Percentiles rank a stretch among this genome's conserved stretches.
Conservation (phyloP, 345 rosid genomes). For the Aethionema arabicum region DNA sequence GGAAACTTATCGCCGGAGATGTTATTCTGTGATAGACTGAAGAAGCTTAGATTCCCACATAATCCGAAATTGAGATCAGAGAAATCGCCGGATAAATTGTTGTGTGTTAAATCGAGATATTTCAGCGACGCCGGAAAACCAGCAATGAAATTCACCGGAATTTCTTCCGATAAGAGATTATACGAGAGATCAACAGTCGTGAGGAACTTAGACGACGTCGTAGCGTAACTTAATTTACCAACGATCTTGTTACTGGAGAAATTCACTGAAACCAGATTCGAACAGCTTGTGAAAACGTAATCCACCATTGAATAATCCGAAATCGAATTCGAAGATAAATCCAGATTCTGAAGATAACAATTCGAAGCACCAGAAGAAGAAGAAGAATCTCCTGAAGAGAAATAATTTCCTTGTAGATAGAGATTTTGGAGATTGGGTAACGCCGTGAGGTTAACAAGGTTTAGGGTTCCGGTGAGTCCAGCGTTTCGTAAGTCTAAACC, state of each 20-base stretch:
- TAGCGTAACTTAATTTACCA: constrained; percentile 46
- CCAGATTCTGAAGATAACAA: constrained; percentile 58
- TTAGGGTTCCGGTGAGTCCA: constrained; percentile 52
- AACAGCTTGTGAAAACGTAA: constrained; percentile 52
- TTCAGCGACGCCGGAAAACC: constrained; percentile 49
- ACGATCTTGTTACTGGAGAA: constrained; percentile 61
- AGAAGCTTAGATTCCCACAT: constrained; percentile 56
- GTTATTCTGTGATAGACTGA: constrained; percentile 58
- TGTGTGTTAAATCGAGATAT: constrained; percentile 64
- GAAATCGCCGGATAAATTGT: constrained; percentile 69
- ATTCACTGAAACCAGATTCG: constrained; percentile 61
- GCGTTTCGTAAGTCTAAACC: constrained; percentile 53
- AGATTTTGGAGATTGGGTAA: constrained; percentile 54
- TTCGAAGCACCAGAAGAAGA: constrained; percentile 18
- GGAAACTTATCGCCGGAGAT: constrained; percentile 65
- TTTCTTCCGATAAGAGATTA: constrained; percentile 60
- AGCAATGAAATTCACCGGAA: constrained; percentile 47
- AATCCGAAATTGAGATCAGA: constrained; percentile 55
- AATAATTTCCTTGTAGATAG: constrained; percentile 50
- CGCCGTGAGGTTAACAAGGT: constrained; percentile 54
- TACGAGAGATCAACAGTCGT: constrained; percentile 63
- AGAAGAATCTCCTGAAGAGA: constrained; percentile 53
- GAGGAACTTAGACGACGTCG: constrained; percentile 49
- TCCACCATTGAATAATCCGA: constrained; percentile 49
- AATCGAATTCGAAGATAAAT: constrained; percentile 65